Conservation (phyloP, 2,329 filamentous ascomycete species). For the Leptographium galeiforme region DNA sequence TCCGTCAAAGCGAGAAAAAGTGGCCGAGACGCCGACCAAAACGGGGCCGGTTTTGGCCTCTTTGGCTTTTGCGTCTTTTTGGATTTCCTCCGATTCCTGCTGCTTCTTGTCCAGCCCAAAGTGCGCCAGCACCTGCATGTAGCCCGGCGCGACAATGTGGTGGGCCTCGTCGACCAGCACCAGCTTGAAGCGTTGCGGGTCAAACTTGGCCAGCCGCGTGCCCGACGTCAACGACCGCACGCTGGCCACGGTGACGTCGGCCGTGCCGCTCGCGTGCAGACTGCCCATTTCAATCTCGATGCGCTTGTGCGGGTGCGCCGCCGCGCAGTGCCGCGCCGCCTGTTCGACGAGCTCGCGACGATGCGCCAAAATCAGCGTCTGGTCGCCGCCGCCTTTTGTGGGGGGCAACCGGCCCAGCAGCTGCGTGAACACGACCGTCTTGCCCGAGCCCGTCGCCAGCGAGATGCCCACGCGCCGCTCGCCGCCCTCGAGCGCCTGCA, state of each 20-base stretch:
- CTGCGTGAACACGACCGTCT: slow-evolving; percentile 95
- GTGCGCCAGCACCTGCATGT: slow-evolving; percentile 62
- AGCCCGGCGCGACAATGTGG: slow-evolving; percentile 79
- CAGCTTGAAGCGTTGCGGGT: slow-evolving; percentile 70
- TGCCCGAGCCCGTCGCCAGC: slow-evolving; percentile 75
- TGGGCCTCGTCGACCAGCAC: slow-evolving; percentile 93
- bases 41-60: slow-evolving; percentile 29
- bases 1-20: slow-evolving; percentile 67
- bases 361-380: slow-evolving; percentile 85
- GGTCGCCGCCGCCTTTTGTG: slow-evolving; percentile 42
- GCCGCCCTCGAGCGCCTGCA: slow-evolving; percentile 53
- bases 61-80: slow-evolving; percentile 7
- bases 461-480: slow-evolving; percentile 74
- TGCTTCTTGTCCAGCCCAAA: slow-evolving; percentile 50
- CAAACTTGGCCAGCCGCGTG: slow-evolving; percentile 68
- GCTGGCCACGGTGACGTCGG: slow-evolving; percentile 90
- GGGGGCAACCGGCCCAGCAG: slow-evolving; percentile 66
- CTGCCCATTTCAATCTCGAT: slow-evolving; percentile 90
- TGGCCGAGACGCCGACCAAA: slow-evolving; percentile 77
- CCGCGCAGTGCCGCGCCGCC: slow-evolving; percentile 70
- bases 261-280: slow-evolving; percentile 59
- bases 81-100: slow-evolving; percentile 14
- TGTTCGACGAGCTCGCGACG: slow-evolving; percentile 89
- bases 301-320: slow-evolving; percentile 64
- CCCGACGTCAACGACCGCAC: slow-evolving; percentile 71